These are phyloP conservation scores for Plasmodium falciparum DNA, from an alignment of 169 alveolate species.

Conservation along the genomic window DNA sequence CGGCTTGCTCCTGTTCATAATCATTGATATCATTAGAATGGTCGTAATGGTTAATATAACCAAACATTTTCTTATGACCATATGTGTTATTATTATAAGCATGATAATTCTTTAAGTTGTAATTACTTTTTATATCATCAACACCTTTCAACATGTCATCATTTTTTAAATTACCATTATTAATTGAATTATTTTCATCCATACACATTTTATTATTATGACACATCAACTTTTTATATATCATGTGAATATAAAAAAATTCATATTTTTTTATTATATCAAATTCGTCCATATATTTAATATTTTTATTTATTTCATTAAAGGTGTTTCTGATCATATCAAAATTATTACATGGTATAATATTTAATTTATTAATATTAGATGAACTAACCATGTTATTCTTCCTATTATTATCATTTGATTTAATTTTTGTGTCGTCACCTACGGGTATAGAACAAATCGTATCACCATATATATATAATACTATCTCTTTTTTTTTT, in stretches of 20 bases:
- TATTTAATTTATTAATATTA: background rate
- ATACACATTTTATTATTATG: too few species aligned
- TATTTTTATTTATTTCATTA: background rate
- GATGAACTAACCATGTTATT: background rate
- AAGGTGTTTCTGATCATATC: background rate
- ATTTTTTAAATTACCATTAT: too few species aligned
- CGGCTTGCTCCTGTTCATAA: background rate
- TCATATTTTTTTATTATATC: constrained; percentile 16
- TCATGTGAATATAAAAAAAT: constrained; percentile 46
- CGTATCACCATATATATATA: background rate
- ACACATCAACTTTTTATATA: background rate
- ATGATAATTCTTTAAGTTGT: too few species aligned
- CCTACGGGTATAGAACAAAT: background rate
- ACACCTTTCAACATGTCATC: too few species aligned
- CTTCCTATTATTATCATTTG: background rate
- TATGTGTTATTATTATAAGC: too few species aligned
- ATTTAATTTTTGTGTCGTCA: too few species aligned
- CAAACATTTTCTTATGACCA: too few species aligned
- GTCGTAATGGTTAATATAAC: too few species aligned
- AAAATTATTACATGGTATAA: constrained; percentile 2
- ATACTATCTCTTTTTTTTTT: too few species aligned
- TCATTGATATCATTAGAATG: background rate
- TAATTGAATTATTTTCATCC: too few species aligned
- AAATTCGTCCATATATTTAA: background rate
- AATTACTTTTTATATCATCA: background rate